Evolutionary conservation across 2,329 filamentous ascomycete genomes (phyloP), one percentile per base, ranked within the genome.

Genomic region (Elsinoe batatas): DNA sequence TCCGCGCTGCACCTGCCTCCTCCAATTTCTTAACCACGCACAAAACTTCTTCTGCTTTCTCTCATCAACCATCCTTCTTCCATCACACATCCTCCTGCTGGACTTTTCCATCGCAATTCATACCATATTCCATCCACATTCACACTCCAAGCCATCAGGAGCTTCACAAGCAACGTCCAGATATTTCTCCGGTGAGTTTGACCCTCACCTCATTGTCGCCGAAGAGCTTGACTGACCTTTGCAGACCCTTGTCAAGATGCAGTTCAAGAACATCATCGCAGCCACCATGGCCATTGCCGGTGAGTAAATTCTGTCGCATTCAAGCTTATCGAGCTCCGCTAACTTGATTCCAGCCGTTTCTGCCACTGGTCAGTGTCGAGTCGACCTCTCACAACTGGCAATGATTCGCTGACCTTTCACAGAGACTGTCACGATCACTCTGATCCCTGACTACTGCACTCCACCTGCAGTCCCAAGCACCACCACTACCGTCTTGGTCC

Each of bases 71-170:
- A 33, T 37, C 22, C 42, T 47, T 55, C 42, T 55, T 47, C 53
- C 53, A 22, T 47, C 53, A 40, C 53, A 55, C 26, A 44, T 33
- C 18, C 38, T 44, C 26, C 53, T 55, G 22, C 53, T 55, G 53
- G 51, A 55, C 42, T 46, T 33, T 44, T 47, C 22, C 53, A 38
- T 55, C 32, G 32, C 37, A 55, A 55, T 55, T 55, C 37, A 42
- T 55, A 55, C 33, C 53, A 46, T 47, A 55, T 55, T 38, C 53
- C 38, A 55, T 55, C 42, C 38, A 33, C 53, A 55, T 47, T 30
- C 26, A 35, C 38, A 44, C 36, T 38, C 13, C 53, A 55, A 38
- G 20, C 53, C 38, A 37, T 12, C 32, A 46, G 8, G 38, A 55
- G 38, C 38, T 37, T 33, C 13, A 40, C 12, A 20, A 55, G 38